Conservation (phyloP, 495 filamentous ascomycete species). For the Thozetella sp. region DNA sequence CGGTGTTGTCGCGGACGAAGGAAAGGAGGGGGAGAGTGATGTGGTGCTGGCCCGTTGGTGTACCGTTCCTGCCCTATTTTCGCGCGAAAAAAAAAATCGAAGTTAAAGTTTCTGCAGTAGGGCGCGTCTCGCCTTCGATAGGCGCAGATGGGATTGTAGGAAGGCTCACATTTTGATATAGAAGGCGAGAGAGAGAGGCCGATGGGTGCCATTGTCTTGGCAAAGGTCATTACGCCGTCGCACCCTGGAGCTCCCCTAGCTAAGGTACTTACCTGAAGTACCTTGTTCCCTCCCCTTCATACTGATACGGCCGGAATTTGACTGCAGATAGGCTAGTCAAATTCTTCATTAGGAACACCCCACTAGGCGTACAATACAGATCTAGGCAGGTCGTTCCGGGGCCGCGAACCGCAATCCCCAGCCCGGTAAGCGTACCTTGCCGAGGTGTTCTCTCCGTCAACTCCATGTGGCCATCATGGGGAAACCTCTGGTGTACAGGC, state of each 20-base stretch:
- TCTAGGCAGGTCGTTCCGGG: too few species aligned
- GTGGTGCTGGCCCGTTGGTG: neutral
- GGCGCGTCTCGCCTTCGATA: neutral
- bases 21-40: neutral
- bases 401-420: too few species aligned
- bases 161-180: neutral
- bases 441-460: too few species aligned
- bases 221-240: neutral
- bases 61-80: neutral
- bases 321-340: neutral
- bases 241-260: neutral
- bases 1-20: neutral
- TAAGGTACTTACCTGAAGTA: too few species aligned
- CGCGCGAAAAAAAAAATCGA: neutral
- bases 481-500: too few species aligned
- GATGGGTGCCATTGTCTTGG: neutral
- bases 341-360: too few species aligned
- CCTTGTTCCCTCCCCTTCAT: neutral
- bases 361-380: too few species aligned
- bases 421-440: too few species aligned
- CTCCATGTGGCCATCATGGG: too few species aligned
- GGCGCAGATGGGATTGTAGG: neutral
- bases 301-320: neutral
- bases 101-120: neutral
- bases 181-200: neutral